Percentiles rank a stretch among this genome's conserved stretches.
Conservation (phyloP, 345 rosid genomes). For the Hibiscus trionum region DNA sequence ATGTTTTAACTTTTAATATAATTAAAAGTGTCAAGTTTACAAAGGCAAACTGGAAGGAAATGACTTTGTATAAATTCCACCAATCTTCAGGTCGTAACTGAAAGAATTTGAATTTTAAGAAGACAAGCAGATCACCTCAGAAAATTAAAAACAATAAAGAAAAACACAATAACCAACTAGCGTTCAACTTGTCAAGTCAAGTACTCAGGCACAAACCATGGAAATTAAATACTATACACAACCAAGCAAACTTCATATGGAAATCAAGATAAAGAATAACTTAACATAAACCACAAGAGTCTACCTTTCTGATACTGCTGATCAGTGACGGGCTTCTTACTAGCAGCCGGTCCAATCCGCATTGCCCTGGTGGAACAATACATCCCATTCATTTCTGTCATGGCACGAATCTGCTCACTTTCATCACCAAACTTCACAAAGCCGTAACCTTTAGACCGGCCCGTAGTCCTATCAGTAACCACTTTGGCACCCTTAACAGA, state of each 20-base stretch:
- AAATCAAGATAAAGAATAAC: slow-evolving; percentile 2
- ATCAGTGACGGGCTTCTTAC: neutral
- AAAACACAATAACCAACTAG: slow-evolving; percentile 8
- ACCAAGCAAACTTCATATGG: slow-evolving; percentile 5
- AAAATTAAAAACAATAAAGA: neutral
- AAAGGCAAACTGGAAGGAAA: slow-evolving; percentile 66
- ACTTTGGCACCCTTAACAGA: slow-evolving; percentile 90
- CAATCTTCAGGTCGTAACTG: slow-evolving; percentile 39
- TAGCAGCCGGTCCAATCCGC: slow-evolving; percentile 7
- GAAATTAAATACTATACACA: neutral
- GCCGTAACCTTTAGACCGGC: slow-evolving; percentile 91
- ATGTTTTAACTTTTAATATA: slow-evolving; percentile 34
- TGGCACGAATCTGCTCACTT: slow-evolving; percentile 69
- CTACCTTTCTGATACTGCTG: slow-evolving; percentile 15
- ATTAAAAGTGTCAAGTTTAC: slow-evolving; percentile 58
- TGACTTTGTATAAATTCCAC: slow-evolving; percentile 33
- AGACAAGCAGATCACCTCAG: slow-evolving; percentile 19
- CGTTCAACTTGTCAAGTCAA: slow-evolving; percentile 26
- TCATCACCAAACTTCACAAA: slow-evolving; percentile 90
- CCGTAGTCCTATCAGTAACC: slow-evolving; percentile 81
- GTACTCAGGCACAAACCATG: neutral
- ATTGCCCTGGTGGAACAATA: slow-evolving; percentile 67
- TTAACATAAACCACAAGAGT: neutral
- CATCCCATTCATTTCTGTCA: slow-evolving; percentile 91
- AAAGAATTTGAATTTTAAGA: slow-evolving; percentile 26